A percentile compares a stretch with the other conserved stretches of the same genome.
These are phyloP conservation scores for Lactifluus rugatus DNA, from an alignment of 768 basidiomycete genomes.

Conservation along the genomic window DNA sequence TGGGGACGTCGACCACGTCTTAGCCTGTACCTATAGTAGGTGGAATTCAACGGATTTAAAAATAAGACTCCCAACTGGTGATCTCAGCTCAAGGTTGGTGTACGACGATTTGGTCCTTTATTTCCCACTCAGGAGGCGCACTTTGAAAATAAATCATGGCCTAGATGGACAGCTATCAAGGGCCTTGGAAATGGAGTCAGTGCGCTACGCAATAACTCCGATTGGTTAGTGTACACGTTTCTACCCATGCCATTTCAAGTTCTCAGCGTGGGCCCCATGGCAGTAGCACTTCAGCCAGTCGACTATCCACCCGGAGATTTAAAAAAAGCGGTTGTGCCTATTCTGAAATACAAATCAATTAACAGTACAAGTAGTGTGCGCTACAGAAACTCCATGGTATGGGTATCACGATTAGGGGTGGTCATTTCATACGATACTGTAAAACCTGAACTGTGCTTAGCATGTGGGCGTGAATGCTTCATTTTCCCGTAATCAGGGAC, in stretches of 20 bases:
- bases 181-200: neutral
- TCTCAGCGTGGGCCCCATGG: neutral
- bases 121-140: neutral
- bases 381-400: constrained; percentile 7
- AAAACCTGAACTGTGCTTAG: neutral
- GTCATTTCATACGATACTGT: neutral
- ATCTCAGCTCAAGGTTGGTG: neutral
- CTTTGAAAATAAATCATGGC: neutral
- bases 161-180: neutral
- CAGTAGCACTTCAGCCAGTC: neutral
- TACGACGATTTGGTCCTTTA: neutral
- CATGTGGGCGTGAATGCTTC: neutral
- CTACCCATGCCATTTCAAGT: neutral
- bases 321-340: neutral
- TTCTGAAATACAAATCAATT: constrained; percentile 15
- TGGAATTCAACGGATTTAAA: neutral
- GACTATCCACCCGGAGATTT: neutral
- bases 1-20: too few relatives aligned
- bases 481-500: neutral
- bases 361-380: constrained; percentile 14
- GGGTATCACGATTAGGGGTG: neutral
- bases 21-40: too few relatives aligned
- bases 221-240: neutral
- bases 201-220: neutral
- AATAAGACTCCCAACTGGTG: neutral